Base-by-base conservation (phyloP, 1,284 basidiomycete genomes). In the Cutaneotrichosporon sp. region DNA sequence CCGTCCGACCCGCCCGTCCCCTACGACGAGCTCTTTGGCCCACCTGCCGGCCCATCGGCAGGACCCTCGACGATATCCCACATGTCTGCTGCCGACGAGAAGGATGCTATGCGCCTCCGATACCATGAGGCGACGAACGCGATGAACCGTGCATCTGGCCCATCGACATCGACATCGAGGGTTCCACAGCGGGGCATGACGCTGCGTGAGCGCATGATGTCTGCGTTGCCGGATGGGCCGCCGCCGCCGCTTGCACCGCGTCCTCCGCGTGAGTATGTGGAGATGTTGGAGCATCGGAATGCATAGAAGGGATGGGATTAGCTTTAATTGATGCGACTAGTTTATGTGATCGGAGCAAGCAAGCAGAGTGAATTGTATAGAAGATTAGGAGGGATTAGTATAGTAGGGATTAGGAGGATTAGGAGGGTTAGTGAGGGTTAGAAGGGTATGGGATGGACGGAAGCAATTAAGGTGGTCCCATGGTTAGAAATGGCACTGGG, bases 191-290 rank as follows among this genome's bases (percentile, higher is more conserved):
- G 50, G 10, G 6, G 26, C 26, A 32, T 52, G 50, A 52, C 50
- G 50, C 59, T 6, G 11, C 42, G 52, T 5, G 42, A 47, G 11
- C 52, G 32, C 49, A 52, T 49, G 49, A 42, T 42, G 58, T 60
- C 60, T 26, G 16, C 34, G 10, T 18, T 65, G 30, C 56, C 68
- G 5, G 69, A 61, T 31, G 73, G 63, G 6, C 71, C 74, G 31
- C 76, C 78, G 22, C 77, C 78, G 57, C 77, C 76, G 16, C 68
- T 80, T 58, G 73, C 78, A 13, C 63, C 72, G 10, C 69, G 73
- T 50, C 78, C 78, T 53, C 77, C 77, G 22, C 62, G 56, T 36
- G 78, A 80, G 46, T 80, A 80, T 62, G 73, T 76, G 52, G 68
- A 70, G 21, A 65, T 49, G 26, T 22, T 52, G 1, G 10, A 40